Base-by-base conservation (phyloP, 2,329 filamentous ascomycete genomes). In the Verticillium zaregamsianum region DNA sequence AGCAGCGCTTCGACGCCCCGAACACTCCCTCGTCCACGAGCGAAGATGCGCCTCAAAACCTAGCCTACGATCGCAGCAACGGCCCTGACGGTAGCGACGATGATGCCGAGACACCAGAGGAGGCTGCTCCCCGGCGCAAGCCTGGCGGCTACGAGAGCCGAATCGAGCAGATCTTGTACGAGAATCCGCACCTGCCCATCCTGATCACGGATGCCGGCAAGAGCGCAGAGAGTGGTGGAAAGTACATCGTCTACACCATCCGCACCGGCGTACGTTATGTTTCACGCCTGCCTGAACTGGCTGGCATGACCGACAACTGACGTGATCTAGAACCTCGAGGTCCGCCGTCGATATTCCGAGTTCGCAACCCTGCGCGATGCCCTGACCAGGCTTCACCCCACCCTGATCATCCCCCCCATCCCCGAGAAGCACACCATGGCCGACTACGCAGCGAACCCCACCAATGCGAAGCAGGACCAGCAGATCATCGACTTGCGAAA, bases 401-500 rank as follows among this genome's bases (percentile, higher is more conserved):
- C 95, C 0, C 84, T 99, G 52, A 91, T 99, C 69, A 91, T 99
- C 59, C 96, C 95, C 8, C 95, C 95, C 3, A 99, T 99, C 70
- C 95, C 95, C 25, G 96, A 99, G 78, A 99, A 99, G 77, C 95
- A 99, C 76, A 95, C 93, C 55, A 96, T 99, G 90, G 94, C 94
- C 64, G 95, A 99, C 75, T 99, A 99, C 73, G 95, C 95, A 17
- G 93, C 96, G 32, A 98, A 97, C 70, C 95, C 96, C 2, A 99
- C 95, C 40, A 97, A 94, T 70, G 96, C 96, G 20, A 99, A 97
- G 75, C 94, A 99, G 76, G 96, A 99, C 73, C 90, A 93, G 62
- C 91, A 94, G 64, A 99, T 98, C 55, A 99, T 99, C 66, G 95
- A 99, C 72, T 80, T 98, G 66, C 87, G 95, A 63, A 98, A 98